phyloP scores from a whole-genome alignment of 2,329 filamentous ascomycete genomes.

The Amauroascus niger region DNA sequence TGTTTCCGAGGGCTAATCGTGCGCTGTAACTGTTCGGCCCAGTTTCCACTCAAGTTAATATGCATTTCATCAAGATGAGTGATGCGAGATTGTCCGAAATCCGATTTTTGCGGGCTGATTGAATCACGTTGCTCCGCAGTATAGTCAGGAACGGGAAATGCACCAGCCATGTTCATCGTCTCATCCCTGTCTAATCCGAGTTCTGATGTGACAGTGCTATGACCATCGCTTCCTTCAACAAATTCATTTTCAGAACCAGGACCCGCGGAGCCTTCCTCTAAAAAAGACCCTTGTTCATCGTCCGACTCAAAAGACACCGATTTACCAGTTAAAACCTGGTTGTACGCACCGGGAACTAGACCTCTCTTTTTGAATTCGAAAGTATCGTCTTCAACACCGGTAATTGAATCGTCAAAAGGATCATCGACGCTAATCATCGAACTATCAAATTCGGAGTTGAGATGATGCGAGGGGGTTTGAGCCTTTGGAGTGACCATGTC shows the following conservation, averaged over 20 bases:
- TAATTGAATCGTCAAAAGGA: slow-evolving; percentile 30
- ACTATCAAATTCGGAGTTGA: slow-evolving; percentile 30
- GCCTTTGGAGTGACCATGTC: slow-evolving; percentile 41
- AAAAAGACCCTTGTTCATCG: slow-evolving; percentile 63
- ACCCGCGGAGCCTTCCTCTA: slow-evolving; percentile 84
- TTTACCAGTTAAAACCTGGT: slow-evolving; percentile 47
- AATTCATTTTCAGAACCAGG: slow-evolving; percentile 48
- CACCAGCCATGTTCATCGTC: slow-evolving; percentile 76
- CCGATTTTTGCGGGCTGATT: slow-evolving; percentile 27
- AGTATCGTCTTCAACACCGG: slow-evolving; percentile 44
- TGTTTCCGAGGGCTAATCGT: slow-evolving; percentile 92
- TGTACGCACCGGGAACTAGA: slow-evolving; percentile 69
- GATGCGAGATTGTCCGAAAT: slow-evolving; percentile 12
- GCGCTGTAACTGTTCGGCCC: slow-evolving; percentile 86
- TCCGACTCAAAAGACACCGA: slow-evolving; percentile 31
- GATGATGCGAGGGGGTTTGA: slow-evolving; percentile 24
- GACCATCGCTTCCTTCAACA: slow-evolving; percentile 14
- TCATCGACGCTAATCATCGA: slow-evolving; percentile 35
- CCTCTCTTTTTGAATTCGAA: slow-evolving; percentile 48
- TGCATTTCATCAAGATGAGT: slow-evolving; percentile 36
- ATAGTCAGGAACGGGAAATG: slow-evolving; percentile 62
- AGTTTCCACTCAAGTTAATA: slow-evolving; percentile 62
- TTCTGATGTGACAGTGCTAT: slow-evolving; percentile 44
- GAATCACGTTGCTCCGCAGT: slow-evolving; percentile 63
- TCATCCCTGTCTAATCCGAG: slow-evolving; percentile 54